Evolutionary conservation across 148 eudicot species (phyloP), one percentile per base, ranked within the genome.

Genomic region (Agrostemma githago): DNA sequence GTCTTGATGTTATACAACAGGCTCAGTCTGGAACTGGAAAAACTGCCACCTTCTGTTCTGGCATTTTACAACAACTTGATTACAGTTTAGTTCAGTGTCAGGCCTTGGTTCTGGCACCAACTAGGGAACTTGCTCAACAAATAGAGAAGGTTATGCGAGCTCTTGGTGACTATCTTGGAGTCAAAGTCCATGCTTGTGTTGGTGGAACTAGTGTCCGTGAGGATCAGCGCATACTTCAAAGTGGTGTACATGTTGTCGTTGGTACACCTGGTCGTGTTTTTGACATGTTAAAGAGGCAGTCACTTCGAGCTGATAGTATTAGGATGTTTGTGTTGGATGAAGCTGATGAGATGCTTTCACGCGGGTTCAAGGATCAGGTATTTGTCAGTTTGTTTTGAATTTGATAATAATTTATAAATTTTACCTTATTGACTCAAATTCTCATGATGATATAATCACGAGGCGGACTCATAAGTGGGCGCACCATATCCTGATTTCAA

Each of bases 181-280:
- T 75, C 7, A 75, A 75, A 57, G 78, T 75, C 46, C 78, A 75
- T 58, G 78, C 78, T 67, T 75, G 78, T 67, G 77, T 74, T 40
- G 78, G 78, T 75, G 78, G 78, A n/a, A 75, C 78, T 42, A 75
- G 71, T 75, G 78, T 75, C 21, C 72, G 78, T 56, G 78, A 75
- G 71, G 78, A 75, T 66, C 78, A 66, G 16, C 72, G 78, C 2
- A 75, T 75, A 20, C 72, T 75, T 66, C 63, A 51, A 51, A 57
- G 53, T 56, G 78, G 78, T 0, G 78, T 75, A 15, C 78, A 75
- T 75, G 78, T 75, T 19, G 78, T 75, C 17, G 78, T 75, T 14
- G 78, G 78, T 67, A 75, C 78, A 5, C 78, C 78, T 5, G 78
- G 78, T 53, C 78, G 78, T 66, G 78, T 75, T 16, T 75, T 64